Conservation (phyloP, 306 rosid species). For the Gastrolobium bilobum region DNA sequence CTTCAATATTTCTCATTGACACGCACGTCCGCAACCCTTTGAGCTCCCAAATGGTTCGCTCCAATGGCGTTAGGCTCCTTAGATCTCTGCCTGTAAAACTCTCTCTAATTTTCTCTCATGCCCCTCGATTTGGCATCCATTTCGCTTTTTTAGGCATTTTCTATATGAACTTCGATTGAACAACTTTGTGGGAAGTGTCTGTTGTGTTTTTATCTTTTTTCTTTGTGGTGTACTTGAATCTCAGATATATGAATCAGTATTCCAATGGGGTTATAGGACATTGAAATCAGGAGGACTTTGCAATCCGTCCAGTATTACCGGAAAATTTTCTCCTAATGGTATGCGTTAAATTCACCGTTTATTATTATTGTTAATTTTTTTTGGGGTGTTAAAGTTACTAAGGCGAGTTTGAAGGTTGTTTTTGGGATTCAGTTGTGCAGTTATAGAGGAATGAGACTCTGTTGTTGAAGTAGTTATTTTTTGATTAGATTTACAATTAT, state of each 20-base stretch:
- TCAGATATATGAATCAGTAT: slow-evolving; percentile 57
- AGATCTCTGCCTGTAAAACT: slow-evolving; percentile 54
- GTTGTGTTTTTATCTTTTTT: background rate
- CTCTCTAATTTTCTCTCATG: background rate
- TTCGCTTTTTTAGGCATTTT: background rate
- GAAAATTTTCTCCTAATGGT: slow-evolving; percentile 61
- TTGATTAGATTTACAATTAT: background rate
- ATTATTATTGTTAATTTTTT: background rate
- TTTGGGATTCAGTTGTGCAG: background rate
- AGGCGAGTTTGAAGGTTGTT: background rate
- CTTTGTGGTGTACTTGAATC: slow-evolving; percentile 20
- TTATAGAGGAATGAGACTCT: background rate
- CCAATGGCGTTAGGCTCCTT: slow-evolving; percentile 69
- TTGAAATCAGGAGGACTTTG: slow-evolving; percentile 63
- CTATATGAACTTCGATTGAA: background rate
- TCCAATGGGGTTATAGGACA: slow-evolving; percentile 57
- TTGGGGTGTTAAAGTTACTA: background rate
- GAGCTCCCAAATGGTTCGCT: slow-evolving; percentile 72
- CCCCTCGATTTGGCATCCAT: background rate
- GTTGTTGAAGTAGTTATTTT: background rate
- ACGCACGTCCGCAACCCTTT: background rate
- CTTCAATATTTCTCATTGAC: background rate
- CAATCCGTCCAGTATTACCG: slow-evolving; percentile 50
- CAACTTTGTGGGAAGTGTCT: background rate
- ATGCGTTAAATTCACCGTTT: background rate